phyloP scores from a whole-genome alignment of 2,329 filamentous ascomycete genomes.

The Myrmaecium sp. region DNA sequence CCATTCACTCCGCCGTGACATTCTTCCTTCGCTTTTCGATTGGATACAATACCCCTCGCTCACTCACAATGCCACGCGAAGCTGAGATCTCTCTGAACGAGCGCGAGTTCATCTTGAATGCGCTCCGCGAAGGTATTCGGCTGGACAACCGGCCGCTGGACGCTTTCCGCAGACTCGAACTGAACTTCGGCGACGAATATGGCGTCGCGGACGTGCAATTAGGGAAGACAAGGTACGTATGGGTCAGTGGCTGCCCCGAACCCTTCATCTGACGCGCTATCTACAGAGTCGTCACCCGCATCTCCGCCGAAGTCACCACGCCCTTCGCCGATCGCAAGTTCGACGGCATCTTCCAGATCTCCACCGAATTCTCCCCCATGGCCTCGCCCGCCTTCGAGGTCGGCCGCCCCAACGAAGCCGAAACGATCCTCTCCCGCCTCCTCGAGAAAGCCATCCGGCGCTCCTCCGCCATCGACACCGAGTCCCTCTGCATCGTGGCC shows the following conservation, averaged over 20 bases:
- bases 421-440: conserved; percentile 70
- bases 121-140: conserved; percentile 63
- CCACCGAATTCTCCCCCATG: conserved; percentile 83
- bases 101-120: conserved; percentile 68
- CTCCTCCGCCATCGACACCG: conserved; percentile 82
- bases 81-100: conserved; percentile 79
- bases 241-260: too few species aligned
- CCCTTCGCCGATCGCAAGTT: conserved; percentile 81
- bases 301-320: conserved; percentile 74
- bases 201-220: conserved; percentile 74
- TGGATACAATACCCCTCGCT: not conserved
- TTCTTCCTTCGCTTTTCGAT: not conserved
- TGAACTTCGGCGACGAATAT: conserved; percentile 80
- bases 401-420: conserved; percentile 66
- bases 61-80: conserved; percentile 67
- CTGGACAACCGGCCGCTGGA: conserved; percentile 73
- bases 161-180: conserved; percentile 57
- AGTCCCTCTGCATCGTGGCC: conserved; percentile 85
- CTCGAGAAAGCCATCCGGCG: conserved; percentile 90
- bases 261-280: too few species aligned
- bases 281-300: conserved; percentile 59
- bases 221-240: conserved; percentile 67
- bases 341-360: conserved; percentile 87
- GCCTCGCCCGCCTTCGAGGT: conserved; percentile 79
- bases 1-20: not conserved